Conservation (phyloP, 2,329 filamentous ascomycete genomes). For the Trichoderma gracile region DNA sequence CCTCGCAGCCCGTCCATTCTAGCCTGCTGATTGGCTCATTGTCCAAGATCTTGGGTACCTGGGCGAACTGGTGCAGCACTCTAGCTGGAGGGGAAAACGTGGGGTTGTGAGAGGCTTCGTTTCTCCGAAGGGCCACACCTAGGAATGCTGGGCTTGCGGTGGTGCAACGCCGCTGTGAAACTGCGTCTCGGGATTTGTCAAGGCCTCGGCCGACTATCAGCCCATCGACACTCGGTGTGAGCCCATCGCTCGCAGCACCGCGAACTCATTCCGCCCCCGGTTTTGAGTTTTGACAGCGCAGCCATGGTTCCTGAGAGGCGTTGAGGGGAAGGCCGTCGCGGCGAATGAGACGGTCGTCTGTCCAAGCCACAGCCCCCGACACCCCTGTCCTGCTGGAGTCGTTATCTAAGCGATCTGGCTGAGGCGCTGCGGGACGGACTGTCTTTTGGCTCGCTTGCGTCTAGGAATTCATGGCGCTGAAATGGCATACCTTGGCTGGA, state of each 20-base stretch:
- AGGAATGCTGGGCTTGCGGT: background rate
- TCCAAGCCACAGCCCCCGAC: conserved; percentile 5
- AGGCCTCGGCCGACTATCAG: background rate
- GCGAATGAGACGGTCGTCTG: conserved; percentile 10
- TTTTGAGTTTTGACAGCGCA: conserved; percentile 21
- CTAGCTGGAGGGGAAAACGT: conserved; percentile 8
- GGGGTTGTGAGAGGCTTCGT: conserved; percentile 2
- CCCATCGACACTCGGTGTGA: background rate
- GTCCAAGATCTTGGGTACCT: background rate
- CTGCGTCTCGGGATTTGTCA: background rate
- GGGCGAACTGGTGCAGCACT: too few species aligned
- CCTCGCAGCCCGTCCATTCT: background rate
- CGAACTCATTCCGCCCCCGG: background rate
- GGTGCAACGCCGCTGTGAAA: background rate
- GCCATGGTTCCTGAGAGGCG: conserved; percentile 20
- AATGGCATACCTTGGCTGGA: background rate
- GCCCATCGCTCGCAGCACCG: background rate
- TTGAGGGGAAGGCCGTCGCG: conserved; percentile 1
- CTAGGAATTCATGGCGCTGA: background rate
- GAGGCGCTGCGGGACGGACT: background rate
- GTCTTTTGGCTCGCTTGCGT: conserved; percentile 2
- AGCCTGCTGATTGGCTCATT: conserved; percentile 1
- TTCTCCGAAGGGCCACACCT: background rate
- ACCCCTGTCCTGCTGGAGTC: conserved; percentile 19
- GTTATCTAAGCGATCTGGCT: conserved; percentile 14